These are phyloP conservation scores for Tricholoma terreum DNA, from an alignment of 768 basidiomycete genomes.

Conservation along the genomic window DNA sequence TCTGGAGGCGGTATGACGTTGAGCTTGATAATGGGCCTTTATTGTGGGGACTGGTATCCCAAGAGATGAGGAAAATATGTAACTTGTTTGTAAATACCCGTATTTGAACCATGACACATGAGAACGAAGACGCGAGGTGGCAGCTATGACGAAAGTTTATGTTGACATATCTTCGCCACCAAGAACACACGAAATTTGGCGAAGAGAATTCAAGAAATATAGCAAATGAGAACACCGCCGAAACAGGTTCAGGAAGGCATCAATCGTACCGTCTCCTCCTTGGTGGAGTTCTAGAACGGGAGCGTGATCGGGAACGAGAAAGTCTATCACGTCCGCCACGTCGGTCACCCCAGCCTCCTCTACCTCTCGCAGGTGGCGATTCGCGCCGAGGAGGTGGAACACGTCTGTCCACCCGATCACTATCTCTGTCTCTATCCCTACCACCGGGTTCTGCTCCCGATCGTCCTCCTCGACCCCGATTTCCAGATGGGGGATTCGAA, in stretches of 20 bases:
- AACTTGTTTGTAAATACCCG: no score
- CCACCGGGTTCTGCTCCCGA: slow-evolving; percentile 30
- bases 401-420: slow-evolving; percentile 35
- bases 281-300: slow-evolving; percentile 38
- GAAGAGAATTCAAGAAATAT: no score
- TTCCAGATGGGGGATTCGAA: slow-evolving; percentile 48
- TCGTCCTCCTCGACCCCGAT: slow-evolving; percentile 35
- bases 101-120: no score
- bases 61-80: no score
- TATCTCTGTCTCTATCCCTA: slow-evolving; percentile 34
- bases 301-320: slow-evolving; percentile 36
- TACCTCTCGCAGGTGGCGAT: slow-evolving; percentile 42
- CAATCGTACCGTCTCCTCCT: slow-evolving; percentile 39
- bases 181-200: no score
- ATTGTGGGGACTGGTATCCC: not conserved
- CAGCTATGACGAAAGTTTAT: no score
- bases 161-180: no score
- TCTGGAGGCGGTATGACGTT: not conserved
- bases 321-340: slow-evolving; percentile 26
- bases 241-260: not conserved
- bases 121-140: no score
- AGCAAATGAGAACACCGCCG: not conserved
- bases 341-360: slow-evolving; percentile 25
- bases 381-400: slow-evolving; percentile 48
- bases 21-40: not conserved